Base-by-base conservation (phyloP, 2,329 filamentous ascomycete genomes). In the Penicillium sp. region DNA sequence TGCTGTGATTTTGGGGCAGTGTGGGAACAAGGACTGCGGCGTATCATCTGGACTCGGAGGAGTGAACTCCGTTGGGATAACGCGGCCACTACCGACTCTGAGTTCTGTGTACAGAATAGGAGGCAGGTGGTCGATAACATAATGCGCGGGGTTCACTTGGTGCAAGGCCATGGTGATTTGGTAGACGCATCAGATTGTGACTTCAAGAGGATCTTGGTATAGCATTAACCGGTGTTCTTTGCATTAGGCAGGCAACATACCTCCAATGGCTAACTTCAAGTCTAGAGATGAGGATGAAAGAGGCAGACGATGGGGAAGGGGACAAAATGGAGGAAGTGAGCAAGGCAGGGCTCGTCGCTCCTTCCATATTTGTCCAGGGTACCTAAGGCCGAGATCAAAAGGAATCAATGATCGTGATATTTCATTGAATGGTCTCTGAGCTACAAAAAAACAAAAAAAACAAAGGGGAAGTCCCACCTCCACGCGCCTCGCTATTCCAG, bases 401-500 rank as follows among this genome's bases (percentile, higher is more conserved):
- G 11, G 13, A 21, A 43, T 38, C 31, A 31, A 46, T 19, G 31
- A 50, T 25, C 21, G 27, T 34, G 23, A 40, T 33, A 40, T 50
- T 50, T 29, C 27, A 36, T 43, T 41, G 27, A 21, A 25, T 33
- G 13, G 0, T 15, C 10, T 29, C 25, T 36, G 33, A 36, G n/a
- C 23, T 50, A 31, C 19, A n/a, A n/a, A 43, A 25, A 36, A 27
- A 27, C 5, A 36, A 29, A 31, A 21, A 36, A 27, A 34, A 36
- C 5, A 27, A 36, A 38, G 44, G 27, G 45, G 15, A 45, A 25
- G 16, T 34, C 39, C 39, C 43, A 23, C 36, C 34, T 39, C 48
- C 52, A 43, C 38, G 29, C 52, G 45, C 52, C 48, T 39, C 34
- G 54, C 54, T 53, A 57, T 47, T 43, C 52, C 34, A 51, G 34